Evolutionary conservation across 768 basidiomycete genomes (phyloP), one percentile per base, ranked within the genome.

Genomic region (Aureoboletus auriporus): DNA sequence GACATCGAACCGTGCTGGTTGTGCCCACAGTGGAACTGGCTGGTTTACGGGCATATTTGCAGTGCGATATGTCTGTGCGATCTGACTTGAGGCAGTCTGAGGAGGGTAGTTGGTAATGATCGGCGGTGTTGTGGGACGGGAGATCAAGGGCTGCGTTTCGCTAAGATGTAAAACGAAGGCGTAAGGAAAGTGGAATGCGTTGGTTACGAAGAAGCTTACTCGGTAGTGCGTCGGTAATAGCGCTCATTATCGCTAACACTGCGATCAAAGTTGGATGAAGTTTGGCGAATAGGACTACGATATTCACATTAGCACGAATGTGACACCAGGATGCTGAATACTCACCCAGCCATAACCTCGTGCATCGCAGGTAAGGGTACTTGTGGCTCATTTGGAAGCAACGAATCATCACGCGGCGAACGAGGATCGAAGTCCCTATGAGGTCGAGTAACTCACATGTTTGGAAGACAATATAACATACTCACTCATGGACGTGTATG

Each of bases 131-230:
- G 64, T 49, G 0, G 68, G 65, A 10, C 66, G 62, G 14, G 69
- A 69, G 9, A 83, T 71, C 10, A 84, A 70, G 3, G 83, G 82
- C 11, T 67, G 71, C 0, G 71, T 70, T 66, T 84, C 83, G 52
- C 82, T 84, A 49, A 12, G 8, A 36, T 10, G 16, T 8, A 29
- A 11, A 33, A 34, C 4, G 8, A 27, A 23, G n/a, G 16, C 1
- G 28, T 60, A 10, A 55, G 52, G 28, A 1, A 23, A 6, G 10
- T 33, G 13, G 4, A 9, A 17, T 11, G 17, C 8, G n/a, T 4
- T 8, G 23, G 2, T 6, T 23, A 17, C 10, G 6, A 14, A 11
- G 10, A 31, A 9, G n/a, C 70, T 31, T 56, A 70, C 70, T 70
- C 63, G 26, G 39, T 43, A 23, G 39, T 12, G 8, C 54, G 52